Evolutionary conservation across 2,329 filamentous ascomycete genomes (phyloP).

Genomic region (Fusarium sp.): DNA sequence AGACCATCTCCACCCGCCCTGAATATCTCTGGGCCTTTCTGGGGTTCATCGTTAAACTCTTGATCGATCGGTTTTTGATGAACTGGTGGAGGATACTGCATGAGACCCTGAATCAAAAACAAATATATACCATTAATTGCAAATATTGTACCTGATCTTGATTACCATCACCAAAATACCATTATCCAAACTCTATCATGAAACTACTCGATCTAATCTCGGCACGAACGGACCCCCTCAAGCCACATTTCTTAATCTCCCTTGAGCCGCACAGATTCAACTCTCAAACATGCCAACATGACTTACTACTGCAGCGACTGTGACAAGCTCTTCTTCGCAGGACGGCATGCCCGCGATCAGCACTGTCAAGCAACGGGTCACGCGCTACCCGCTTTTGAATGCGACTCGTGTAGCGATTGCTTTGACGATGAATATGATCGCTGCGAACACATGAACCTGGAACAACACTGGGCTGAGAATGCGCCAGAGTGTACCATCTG

Average conservation of each 20-base stretch:
- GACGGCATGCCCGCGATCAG: constrained; percentile 41
- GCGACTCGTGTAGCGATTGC: constrained; percentile 43
- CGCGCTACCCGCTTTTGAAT: constrained; percentile 42
- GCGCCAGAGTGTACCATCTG: constrained; percentile 45
- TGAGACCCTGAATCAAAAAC: not conserved
- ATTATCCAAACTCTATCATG: not conserved
- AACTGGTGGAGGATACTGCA: not conserved
- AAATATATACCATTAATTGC: no score
- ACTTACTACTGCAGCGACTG: constrained; percentile 45
- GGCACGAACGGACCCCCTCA: not conserved
- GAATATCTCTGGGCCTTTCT: not conserved
- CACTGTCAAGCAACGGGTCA: constrained; percentile 48
- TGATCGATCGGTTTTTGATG: not conserved
- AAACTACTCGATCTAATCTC: not conserved
- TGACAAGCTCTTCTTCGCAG: constrained; percentile 38
- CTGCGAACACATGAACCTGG: constrained; percentile 47
- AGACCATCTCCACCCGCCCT: not conserved
- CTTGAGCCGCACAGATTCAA: not conserved
- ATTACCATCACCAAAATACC: no score
- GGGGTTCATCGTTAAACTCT: not conserved
- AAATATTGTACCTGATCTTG: not conserved
- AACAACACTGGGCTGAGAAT: constrained; percentile 43
- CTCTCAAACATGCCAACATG: constrained; percentile 3
- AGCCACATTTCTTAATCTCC: not conserved
- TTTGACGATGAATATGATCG: constrained; percentile 41